These are phyloP conservation scores for Dissophora globulifera DNA, from an alignment of 192 early-diverging fungal genomes.

Conservation along the genomic window DNA sequence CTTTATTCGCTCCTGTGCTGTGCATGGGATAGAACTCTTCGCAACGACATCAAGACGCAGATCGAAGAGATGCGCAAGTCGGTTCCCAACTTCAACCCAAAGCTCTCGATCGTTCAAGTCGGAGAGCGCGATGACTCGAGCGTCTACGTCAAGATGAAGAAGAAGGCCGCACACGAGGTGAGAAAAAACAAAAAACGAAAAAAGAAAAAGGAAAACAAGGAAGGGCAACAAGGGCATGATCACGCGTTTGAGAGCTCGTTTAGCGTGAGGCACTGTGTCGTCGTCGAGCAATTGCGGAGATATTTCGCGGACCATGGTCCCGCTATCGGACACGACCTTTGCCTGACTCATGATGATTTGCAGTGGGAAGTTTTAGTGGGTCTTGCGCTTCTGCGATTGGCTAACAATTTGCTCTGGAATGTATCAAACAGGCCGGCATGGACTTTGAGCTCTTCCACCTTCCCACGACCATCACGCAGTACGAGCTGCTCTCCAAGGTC, in stretches of 20 bases:
- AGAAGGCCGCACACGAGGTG: conserved; percentile 89
- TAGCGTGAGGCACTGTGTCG: no score
- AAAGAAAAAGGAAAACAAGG: no score
- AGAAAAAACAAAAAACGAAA: neutral
- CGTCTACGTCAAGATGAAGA: conserved; percentile 94
- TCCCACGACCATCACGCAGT: conserved; percentile 43
- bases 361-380: no score
- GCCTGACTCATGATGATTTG: no score
- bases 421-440: conserved; percentile 38
- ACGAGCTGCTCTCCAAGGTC: conserved; percentile 74
- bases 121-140: conserved; percentile 94
- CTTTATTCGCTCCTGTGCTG: neutral
- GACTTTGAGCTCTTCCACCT: conserved; percentile 53
- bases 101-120: conserved; percentile 93
- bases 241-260: no score
- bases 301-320: no score
- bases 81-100: conserved; percentile 80
- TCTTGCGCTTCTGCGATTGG: no score
- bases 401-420: neutral
- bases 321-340: no score
- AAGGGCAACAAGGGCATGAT: no score
- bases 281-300: no score
- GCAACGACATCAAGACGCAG: conserved; percentile 72
- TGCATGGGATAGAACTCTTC: conserved; percentile 67
- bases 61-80: conserved; percentile 71